phyloP scores from a whole-genome alignment of 1,284 basidiomycete species.

The Irpex lacteus region DNA sequence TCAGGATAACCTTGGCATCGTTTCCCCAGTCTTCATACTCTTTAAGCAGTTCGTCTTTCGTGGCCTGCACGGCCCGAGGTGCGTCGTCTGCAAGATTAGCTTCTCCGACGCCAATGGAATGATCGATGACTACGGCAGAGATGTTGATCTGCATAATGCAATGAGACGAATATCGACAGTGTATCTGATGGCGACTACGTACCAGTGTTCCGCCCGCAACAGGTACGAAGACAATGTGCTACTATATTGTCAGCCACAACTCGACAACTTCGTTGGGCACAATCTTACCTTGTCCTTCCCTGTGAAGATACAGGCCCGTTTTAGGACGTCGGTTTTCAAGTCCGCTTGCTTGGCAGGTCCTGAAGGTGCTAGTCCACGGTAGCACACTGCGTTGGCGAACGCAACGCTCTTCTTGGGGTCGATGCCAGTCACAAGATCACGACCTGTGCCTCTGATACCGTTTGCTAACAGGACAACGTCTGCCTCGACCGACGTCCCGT shows the following conservation, averaged over 20 bases:
- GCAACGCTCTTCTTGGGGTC: slow-evolving; percentile 24
- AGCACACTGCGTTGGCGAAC: slow-evolving; percentile 42
- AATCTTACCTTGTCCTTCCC: slow-evolving; percentile 11
- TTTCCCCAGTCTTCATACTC: slow-evolving; percentile 48
- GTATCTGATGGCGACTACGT: background rate
- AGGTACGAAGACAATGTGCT: slow-evolving; percentile 8
- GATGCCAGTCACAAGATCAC: slow-evolving; percentile 32
- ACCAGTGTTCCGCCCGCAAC: slow-evolving; percentile 7
- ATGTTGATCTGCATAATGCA: slow-evolving; percentile 7
- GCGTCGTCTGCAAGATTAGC: background rate
- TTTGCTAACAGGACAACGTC: slow-evolving; percentile 50
- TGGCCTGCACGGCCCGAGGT: background rate
- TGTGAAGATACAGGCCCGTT: background rate
- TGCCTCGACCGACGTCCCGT: slow-evolving; percentile 40
- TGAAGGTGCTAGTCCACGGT: slow-evolving; percentile 39
- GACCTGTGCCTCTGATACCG: slow-evolving; percentile 43
- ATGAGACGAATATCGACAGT: background rate
- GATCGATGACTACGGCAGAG: slow-evolving; percentile 3
- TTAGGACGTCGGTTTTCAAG: slow-evolving; percentile 31
- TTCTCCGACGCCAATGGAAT: background rate
- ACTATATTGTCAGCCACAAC: background rate
- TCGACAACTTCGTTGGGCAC: too few species aligned
- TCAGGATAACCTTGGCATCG: slow-evolving; percentile 42
- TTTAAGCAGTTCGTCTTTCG: slow-evolving; percentile 43
- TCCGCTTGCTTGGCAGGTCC: slow-evolving; percentile 34